Base-by-base conservation (phyloP, 768 basidiomycete species). In the Calocybe gangraenosa region DNA sequence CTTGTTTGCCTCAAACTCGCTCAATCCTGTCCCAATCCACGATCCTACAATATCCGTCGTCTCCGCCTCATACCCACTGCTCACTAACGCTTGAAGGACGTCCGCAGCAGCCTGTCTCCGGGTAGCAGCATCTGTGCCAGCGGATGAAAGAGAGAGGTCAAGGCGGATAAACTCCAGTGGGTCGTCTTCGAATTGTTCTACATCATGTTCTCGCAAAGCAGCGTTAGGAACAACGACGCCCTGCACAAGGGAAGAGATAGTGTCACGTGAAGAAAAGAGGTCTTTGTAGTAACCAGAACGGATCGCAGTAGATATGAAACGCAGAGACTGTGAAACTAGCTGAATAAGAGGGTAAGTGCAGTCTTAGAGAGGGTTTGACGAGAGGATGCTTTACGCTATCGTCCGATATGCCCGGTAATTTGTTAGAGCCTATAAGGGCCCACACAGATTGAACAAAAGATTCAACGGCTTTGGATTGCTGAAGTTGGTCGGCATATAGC, bases 181-280 rank as follows among this genome's bases (percentile, higher is more conserved):
- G 53, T 96, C 94, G 49, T 98, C 96, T 65, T 96, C 93, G 57
- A 99, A 98, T 62, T 92, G 84, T 57, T 99, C 96, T 40, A 90
- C 76, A 45, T 97, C 94, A 53, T 92, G 87, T 31, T 87, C 84
- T 49, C 93, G 79, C 11, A 98, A 72, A 11, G 79, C 71, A 47
- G 96, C 89, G 56, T 96, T 97, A n/a, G 95, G 93, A 20, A 98
- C 75, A 19, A 97, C 86, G 46, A 98, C 91, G 42, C 89, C 87
- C 63, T 92, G 83, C 4, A 92, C 81, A 45, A 99, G 81, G 2
- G 81, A 78, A 10, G 81, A 79, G 44, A 97, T 84, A 1, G 86
- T 92, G 1, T 87, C 84, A n/a, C 73, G 73, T 1, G 85, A 71
- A 39, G 89, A 87, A 61, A 97, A 93, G 10, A 97, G 75, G 1